Conservation (phyloP, 2,329 filamentous ascomycete species). For the Metarhizium humberi region DNA sequence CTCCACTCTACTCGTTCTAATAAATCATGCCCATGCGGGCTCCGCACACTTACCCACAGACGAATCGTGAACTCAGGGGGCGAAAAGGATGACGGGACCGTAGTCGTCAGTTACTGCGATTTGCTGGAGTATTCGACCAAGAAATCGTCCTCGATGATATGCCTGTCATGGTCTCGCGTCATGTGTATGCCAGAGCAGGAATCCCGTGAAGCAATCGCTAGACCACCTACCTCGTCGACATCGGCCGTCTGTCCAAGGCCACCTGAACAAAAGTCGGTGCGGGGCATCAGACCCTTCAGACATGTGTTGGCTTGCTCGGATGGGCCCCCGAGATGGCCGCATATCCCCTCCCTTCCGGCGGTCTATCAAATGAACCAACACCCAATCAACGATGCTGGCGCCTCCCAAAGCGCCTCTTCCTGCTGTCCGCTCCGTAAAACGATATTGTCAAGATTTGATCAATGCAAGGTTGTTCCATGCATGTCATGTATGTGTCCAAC, state of each 20-base stretch:
- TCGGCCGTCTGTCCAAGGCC: not conserved
- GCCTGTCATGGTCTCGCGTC: not conserved
- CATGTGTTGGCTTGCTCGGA: not conserved
- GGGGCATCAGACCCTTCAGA: not conserved
- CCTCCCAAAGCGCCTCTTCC: not conserved
- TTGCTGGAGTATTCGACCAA: not conserved
- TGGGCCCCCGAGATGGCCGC: conserved; percentile 2
- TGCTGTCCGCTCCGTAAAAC: not conserved
- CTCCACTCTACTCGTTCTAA: not conserved
- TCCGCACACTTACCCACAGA: not conserved
- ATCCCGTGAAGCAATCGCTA: not conserved
- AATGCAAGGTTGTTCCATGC: not conserved
- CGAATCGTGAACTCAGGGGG: not conserved
- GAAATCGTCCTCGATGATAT: not conserved
- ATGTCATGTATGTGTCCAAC: not conserved
- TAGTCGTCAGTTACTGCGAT: not conserved
- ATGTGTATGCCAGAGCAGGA: not conserved
- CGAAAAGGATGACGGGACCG: not conserved
- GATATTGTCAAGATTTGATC: not conserved
- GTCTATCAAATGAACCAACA: not conserved
- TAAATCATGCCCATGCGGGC: not conserved
- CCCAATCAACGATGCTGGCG: not conserved
- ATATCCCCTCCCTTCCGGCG: not conserved
- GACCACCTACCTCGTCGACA: not conserved
- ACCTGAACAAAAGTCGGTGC: not conserved